These are phyloP conservation scores for Wallemia ichthyophaga DNA, from an alignment of 1,284 basidiomycete species.

Conservation along the genomic window DNA sequence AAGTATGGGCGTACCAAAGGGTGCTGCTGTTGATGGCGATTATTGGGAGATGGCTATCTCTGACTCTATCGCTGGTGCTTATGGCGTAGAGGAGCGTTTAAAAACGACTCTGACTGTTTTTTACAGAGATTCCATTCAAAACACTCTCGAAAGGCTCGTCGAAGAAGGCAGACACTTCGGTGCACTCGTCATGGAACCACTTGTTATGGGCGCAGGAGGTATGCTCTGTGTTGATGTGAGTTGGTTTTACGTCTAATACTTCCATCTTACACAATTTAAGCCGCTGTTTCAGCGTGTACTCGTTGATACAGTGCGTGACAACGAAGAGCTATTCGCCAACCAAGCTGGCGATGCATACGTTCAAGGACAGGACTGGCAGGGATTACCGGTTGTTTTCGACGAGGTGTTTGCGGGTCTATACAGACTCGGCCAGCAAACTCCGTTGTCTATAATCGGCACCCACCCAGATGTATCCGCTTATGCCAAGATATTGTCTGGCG, in stretches of 20 bases:
- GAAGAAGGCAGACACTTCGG: conserved; percentile 19
- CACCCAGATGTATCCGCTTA: conserved; percentile 64
- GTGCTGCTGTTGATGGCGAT: neutral
- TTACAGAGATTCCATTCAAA: conserved; percentile 33
- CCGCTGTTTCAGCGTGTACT: conserved; percentile 78
- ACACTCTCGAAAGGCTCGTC: conserved; percentile 24
- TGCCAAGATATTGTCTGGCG: conserved; percentile 83
- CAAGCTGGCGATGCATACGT: conserved; percentile 4
- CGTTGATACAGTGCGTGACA: conserved; percentile 42
- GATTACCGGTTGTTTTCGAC: conserved; percentile 76
- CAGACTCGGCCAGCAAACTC: conserved; percentile 43
- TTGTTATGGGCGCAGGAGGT: conserved; percentile 80
- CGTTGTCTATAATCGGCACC: conserved; percentile 33
- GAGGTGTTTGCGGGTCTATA: conserved; percentile 84
- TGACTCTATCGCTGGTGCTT: conserved; percentile 29
- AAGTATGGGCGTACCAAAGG: neutral
- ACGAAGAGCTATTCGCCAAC: conserved; percentile 18
- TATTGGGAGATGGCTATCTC: neutral
- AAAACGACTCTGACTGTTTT: conserved; percentile 27
- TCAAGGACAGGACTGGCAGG: conserved; percentile 24
- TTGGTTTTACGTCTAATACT: neutral
- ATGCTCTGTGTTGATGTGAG: conserved; percentile 69
- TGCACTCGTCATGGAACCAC: conserved; percentile 64
- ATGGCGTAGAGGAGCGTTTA: conserved; percentile 38
- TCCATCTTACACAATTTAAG: conserved; percentile 1